Conservation (phyloP, 306 rosid species). For the Cicer bijugum region DNA sequence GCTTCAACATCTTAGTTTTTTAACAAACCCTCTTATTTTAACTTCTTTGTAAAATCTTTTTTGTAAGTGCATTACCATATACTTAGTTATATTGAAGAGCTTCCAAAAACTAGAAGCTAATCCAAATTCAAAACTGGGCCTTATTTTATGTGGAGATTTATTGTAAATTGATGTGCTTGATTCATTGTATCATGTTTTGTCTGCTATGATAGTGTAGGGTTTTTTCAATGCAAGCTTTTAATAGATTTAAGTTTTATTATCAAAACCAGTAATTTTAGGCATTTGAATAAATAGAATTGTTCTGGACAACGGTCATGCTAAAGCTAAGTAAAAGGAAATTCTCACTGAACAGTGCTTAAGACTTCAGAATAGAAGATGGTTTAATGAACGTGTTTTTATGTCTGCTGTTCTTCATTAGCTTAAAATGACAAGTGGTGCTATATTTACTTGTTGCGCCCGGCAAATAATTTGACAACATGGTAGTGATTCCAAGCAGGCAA, state of each 20-base stretch:
- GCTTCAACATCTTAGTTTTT: slow-evolving; percentile 5
- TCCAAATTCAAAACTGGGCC: background rate
- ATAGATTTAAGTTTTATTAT: slow-evolving; percentile 26
- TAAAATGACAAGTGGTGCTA: slow-evolving; percentile 12
- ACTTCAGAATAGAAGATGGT: slow-evolving; percentile 18
- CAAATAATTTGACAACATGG: slow-evolving; percentile 36
- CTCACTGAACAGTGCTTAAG: slow-evolving; percentile 19
- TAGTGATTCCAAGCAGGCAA: slow-evolving; percentile 64
- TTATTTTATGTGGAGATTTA: slow-evolving; percentile 8
- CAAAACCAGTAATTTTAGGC: background rate
- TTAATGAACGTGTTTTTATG: slow-evolving; percentile 3
- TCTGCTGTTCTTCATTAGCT: background rate
- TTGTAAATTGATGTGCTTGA: background rate
- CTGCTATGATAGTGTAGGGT: background rate
- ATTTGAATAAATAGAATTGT: slow-evolving; percentile 9
- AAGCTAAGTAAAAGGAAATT: slow-evolving; percentile 4
- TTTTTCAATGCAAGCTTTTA: slow-evolving; percentile 24
- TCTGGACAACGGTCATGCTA: background rate
- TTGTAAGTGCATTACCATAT: background rate
- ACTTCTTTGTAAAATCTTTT: slow-evolving; percentile 3
- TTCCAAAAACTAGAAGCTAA: background rate
- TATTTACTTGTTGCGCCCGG: slow-evolving; percentile 28
- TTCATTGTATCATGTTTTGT: slow-evolving; percentile 2
- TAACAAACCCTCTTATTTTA: background rate
- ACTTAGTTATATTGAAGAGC: background rate